Evolutionary conservation across 768 basidiomycete species (phyloP).

Genomic region (Calocybe indica): DNA sequence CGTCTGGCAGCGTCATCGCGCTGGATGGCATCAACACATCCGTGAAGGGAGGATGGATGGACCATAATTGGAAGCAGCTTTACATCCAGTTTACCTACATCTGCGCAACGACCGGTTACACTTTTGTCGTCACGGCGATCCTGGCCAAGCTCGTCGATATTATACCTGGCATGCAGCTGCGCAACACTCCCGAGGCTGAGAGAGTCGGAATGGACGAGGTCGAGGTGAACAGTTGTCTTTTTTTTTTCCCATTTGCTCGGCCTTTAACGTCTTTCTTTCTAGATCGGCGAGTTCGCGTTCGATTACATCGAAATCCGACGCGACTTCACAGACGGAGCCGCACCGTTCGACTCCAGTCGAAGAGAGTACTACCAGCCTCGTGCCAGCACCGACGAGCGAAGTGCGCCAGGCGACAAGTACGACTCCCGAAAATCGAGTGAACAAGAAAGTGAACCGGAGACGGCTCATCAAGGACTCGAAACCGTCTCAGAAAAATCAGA

Average conservation of each 20-base stretch:
- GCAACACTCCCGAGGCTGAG: conserved; percentile 51
- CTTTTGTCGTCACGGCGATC: conserved; percentile 55
- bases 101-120: conserved; percentile 50
- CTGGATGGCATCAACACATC: conserved; percentile 62
- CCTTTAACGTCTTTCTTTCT: neutral
- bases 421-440: neutral
- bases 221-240: conserved; percentile 39
- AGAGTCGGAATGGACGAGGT: conserved; percentile 64
- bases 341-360: conserved; percentile 27
- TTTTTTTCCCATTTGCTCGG: neutral
- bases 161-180: conserved; percentile 53
- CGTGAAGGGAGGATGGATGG: conserved; percentile 62
- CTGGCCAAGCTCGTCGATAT: conserved; percentile 52
- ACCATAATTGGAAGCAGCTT: conserved; percentile 73
- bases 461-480: conserved; percentile 11
- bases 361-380: conserved; percentile 15
- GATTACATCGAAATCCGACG: conserved; percentile 69
- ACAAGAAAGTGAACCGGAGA: conserved; percentile 3
- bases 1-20: conserved; percentile 52
- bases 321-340: conserved; percentile 52
- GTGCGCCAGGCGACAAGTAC: no score
- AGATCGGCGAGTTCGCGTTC: conserved; percentile 67
- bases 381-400: conserved; percentile 30
- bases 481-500: conserved; percentile 25
- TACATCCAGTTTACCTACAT: conserved; percentile 72